A percentile compares a stretch with the other conserved stretches of the same genome.
phyloP scores from a whole-genome alignment of 257 asterid genomes.

The Ajuga chamaepitys region DNA sequence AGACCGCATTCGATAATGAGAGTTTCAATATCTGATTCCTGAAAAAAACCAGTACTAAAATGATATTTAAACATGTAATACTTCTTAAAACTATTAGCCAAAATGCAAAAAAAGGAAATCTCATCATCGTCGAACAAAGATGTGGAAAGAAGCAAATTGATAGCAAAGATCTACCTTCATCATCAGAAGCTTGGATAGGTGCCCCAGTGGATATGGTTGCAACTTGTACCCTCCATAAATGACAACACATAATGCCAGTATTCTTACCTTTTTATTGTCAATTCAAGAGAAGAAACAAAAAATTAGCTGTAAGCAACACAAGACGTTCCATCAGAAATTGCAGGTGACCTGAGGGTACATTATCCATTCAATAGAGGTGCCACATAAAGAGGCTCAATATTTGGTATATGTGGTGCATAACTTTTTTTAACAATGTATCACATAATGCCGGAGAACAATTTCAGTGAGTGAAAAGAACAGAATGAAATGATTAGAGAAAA shows the following conservation, averaged over 20 bases:
- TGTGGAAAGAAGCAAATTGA: slow-evolving; percentile 1
- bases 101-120: slow-evolving; percentile 1
- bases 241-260: slow-evolving; percentile 58
- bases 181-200: slow-evolving; percentile 66
- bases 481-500: not conserved
- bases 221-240: slow-evolving; percentile 82
- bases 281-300: slow-evolving; percentile 1
- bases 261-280: slow-evolving; percentile 48
- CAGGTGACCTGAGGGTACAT: not conserved
- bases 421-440: not conserved
- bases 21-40: slow-evolving; percentile 75
- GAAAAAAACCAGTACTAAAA: slow-evolving; percentile 18
- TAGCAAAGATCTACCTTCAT: slow-evolving; percentile 44
- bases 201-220: slow-evolving; percentile 67
- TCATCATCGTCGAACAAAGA: not conserved
- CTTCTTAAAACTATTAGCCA: not conserved
- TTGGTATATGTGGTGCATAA: not conserved
- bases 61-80: not conserved
- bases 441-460: not conserved
- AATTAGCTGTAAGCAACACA: slow-evolving; percentile 16
- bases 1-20: slow-evolving; percentile 67
- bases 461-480: not conserved
- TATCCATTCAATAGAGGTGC: not conserved
- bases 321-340: not conserved
- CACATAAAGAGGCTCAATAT: not conserved